phyloP scores from a whole-genome alignment of 2,329 filamentous ascomycete genomes.

The Aspergillus chevalieri region DNA sequence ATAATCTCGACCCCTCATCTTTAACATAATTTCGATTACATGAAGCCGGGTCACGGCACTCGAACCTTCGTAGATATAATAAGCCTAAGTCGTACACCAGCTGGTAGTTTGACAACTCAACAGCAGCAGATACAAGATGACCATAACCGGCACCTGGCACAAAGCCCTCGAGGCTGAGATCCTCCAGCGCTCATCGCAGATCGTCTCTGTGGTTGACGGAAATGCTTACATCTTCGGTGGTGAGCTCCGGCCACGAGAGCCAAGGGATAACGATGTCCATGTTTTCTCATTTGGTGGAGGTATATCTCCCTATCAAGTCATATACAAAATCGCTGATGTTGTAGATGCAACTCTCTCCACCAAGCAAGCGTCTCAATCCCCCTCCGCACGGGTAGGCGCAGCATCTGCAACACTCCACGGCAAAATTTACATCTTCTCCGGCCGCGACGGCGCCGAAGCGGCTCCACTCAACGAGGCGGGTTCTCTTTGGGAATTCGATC shows the following conservation, averaged over 20 bases:
- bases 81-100: no score
- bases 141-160: no score
- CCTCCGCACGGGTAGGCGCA: constrained; percentile 65
- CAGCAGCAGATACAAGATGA: no score
- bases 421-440: constrained; percentile 75
- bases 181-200: constrained; percentile 62
- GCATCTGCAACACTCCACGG: constrained; percentile 62
- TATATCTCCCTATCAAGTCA: constrained; percentile 1
- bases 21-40: no score
- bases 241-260: constrained; percentile 60
- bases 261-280: constrained; percentile 68
- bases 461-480: constrained; percentile 67
- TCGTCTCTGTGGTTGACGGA: constrained; percentile 54
- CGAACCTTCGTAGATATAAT: no score
- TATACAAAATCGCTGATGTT: not conserved
- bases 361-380: constrained; percentile 35
- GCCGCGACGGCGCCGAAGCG: constrained; percentile 64
- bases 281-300: constrained; percentile 48
- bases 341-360: not conserved
- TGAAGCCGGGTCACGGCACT: no score
- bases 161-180: no score
- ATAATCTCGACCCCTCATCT: no score
- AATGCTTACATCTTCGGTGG: constrained; percentile 71
- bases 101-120: no score
- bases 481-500: constrained; percentile 69